These are phyloP conservation scores for Penicillium sp. DNA, from an alignment of 2,329 filamentous ascomycete species.

Conservation along the genomic window DNA sequence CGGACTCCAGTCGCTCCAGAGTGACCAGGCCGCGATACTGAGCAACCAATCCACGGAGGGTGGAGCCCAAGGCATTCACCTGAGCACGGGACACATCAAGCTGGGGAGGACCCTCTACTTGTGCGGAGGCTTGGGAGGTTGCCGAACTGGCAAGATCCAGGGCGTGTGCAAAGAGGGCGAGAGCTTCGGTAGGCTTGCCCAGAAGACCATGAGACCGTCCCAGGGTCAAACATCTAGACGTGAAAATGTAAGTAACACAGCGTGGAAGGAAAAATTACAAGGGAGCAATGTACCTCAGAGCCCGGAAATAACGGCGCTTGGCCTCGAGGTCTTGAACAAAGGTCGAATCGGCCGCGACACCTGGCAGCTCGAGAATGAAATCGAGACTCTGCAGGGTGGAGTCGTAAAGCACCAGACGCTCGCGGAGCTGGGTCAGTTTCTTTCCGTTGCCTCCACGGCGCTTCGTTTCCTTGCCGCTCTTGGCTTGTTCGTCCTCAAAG, in stretches of 20 bases:
- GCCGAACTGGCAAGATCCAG: conserved; percentile 58
- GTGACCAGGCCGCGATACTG: conserved; percentile 84
- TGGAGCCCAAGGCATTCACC: conserved; percentile 56
- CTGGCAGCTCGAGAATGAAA: conserved; percentile 82
- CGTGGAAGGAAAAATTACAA: not conserved
- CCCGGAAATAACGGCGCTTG: conserved; percentile 79
- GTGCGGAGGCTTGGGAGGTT: conserved; percentile 45
- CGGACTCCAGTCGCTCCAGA: conserved; percentile 63
- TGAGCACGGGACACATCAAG: conserved; percentile 65
- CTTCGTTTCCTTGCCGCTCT: conserved; percentile 52
- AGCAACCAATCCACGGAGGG: conserved; percentile 69
- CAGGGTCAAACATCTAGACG: conserved; percentile 70
- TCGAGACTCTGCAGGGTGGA: conserved; percentile 87
- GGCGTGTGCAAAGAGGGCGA: conserved; percentile 79
- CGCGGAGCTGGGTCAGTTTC: conserved; percentile 75
- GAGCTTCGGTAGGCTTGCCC: conserved; percentile 69
- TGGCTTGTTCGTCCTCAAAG: conserved; percentile 51
- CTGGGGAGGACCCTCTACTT: conserved; percentile 56
- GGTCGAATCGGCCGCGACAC: conserved; percentile 76
- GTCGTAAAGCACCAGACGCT: conserved; percentile 86
- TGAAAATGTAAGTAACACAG: conserved; percentile 12
- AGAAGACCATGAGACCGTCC: conserved; percentile 78
- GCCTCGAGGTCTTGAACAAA: conserved; percentile 76
- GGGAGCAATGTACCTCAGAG: conserved; percentile 66
- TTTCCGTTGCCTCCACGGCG: conserved; percentile 68